Conservation (phyloP, 2,329 filamentous ascomycete genomes). For the Thermothelomyces thermophilus region DNA sequence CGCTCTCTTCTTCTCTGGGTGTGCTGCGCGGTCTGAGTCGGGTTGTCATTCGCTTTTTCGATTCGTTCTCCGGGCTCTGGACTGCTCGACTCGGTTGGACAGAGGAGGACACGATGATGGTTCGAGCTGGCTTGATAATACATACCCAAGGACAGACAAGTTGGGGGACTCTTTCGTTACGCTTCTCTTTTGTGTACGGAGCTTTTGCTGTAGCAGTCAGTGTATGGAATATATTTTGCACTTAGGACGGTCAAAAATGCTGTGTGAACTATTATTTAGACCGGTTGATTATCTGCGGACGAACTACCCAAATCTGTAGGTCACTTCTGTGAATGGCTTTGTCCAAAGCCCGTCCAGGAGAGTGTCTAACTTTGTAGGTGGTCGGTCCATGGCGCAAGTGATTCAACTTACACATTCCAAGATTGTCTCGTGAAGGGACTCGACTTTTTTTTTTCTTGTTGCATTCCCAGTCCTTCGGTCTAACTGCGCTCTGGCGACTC, state of each 20-base stretch:
- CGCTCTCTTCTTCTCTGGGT: not conserved
- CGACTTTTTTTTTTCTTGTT: too few relatives aligned
- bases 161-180: not conserved
- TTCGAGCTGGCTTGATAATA: constrained; percentile 14
- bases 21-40: not conserved
- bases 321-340: too few relatives aligned
- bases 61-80: not conserved
- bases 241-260: not conserved
- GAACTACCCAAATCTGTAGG: too few relatives aligned
- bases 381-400: too few relatives aligned
- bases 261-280: too few relatives aligned
- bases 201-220: not conserved
- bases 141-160: constrained; percentile 2
- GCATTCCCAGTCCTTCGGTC: not conserved
- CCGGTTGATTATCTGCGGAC: too few relatives aligned
- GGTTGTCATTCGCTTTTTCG: not conserved
- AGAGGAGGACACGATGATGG: not conserved
- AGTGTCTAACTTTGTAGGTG: too few relatives aligned
- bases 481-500: constrained; percentile 4
- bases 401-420: too few relatives aligned
- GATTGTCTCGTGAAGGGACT: too few relatives aligned
- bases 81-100: not conserved
- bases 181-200: constrained; percentile 8
- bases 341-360: too few relatives aligned
- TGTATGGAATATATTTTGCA: constrained; percentile 3